Evolutionary conservation across 352 stramenopile genomes (phyloP).

Genomic region (Phytophthora meadii): DNA sequence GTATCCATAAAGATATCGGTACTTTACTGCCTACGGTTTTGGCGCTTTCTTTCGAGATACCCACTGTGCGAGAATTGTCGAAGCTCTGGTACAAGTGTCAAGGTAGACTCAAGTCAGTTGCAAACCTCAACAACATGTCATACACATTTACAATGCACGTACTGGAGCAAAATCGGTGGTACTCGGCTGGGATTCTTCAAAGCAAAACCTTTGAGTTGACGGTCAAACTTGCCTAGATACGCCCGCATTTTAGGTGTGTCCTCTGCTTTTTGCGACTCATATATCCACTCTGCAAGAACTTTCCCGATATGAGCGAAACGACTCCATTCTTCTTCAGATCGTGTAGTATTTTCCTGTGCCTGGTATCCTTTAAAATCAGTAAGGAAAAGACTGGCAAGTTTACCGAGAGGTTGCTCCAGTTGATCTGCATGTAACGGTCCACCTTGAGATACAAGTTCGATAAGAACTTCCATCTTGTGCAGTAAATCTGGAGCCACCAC

Average conservation of each 20-base stretch:
- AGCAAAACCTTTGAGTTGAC: constrained; percentile 9
- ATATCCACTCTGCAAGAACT: constrained; percentile 13
- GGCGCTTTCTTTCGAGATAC: background rate
- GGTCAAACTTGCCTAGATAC: constrained; percentile 7
- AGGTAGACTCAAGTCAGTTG: too few relatives aligned
- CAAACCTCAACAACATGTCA: too few relatives aligned
- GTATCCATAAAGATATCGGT: too few relatives aligned
- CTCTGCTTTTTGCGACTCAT: background rate
- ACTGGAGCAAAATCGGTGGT: constrained; percentile 7
- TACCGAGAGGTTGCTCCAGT: constrained; percentile 12
- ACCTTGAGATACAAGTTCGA: background rate
- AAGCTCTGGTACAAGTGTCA: background rate
- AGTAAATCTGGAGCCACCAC: background rate
- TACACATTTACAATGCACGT: background rate
- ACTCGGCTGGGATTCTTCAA: constrained; percentile 5
- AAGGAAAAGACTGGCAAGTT: constrained; percentile 10
- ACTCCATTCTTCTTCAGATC: constrained; percentile 11
- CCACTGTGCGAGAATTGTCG: background rate
- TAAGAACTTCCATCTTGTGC: constrained; percentile 8
- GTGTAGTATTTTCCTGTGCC: background rate
- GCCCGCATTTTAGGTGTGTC: background rate
- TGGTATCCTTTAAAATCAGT: constrained; percentile 2
- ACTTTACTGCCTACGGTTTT: too few relatives aligned
- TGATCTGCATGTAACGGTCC: background rate
- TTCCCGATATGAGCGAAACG: constrained; percentile 14